Evolutionary conservation across 306 rosid species (phyloP), one percentile per base, ranked within the genome.

Genomic region (Betula pendula): DNA sequence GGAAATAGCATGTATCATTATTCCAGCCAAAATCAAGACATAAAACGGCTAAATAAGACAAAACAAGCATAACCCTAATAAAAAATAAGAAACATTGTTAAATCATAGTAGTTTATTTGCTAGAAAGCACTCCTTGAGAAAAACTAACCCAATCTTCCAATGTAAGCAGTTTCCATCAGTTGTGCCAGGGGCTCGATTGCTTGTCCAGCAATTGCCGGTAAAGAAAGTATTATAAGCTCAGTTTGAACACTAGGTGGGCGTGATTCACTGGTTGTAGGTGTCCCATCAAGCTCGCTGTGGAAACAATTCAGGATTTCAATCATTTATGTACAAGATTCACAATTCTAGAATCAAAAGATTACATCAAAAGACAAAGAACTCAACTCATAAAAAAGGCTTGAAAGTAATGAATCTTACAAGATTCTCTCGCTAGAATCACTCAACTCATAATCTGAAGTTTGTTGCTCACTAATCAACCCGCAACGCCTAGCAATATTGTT

Each of bases 81-180:
- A 35, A n/a, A 35, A 35, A 35, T 3, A 35, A 35, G 11, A 58
- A 25, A 20, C 45, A 31, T 35, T 63, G 22, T 8, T 63, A 33
- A 3, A 35, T 3, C 3, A 40, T 38, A 65, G 25, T 1, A 7
- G 45, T 65, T 33, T 33, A 65, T 65, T 35, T 15, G 45, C n/a
- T 8, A 38, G 47, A 65, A 8, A 31, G 5, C 3, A 62, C 7
- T 15, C 22, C 16, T 6, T 8, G 68, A 31, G 66, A 58, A 38
- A 35, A 35, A 33, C 70, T 19, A 38, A 89, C 98, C 97, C 35
- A 95, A 68, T 81, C 97, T 87, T 72, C 99, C 99, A 72, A 95
- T 89, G 79, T 87, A 95, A 73, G 99, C 97, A 71, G 97, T 95
- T 83, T 95, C 99, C 99, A 95, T 87, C 73, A 95, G 87, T 81